Evolutionary conservation across 495 filamentous ascomycete genomes (phyloP).

Genomic region (Lophiostoma macrostomum): DNA sequence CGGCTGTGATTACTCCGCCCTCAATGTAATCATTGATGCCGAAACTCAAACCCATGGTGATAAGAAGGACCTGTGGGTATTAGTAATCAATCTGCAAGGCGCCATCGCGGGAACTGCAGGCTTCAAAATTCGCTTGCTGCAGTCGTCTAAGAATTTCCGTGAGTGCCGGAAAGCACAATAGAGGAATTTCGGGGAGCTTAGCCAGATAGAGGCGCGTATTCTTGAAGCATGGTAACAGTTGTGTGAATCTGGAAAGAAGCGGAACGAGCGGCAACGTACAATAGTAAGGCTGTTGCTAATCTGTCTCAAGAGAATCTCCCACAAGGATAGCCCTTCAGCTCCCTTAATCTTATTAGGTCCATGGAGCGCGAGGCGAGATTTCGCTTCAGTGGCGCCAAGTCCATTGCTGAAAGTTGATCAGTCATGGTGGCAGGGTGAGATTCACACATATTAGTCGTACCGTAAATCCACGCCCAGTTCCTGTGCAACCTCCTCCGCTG

Average conservation of each 20-base stretch:
- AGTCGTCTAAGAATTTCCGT: too few relatives aligned
- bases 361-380: slow-evolving; percentile 29
- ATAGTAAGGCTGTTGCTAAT: slow-evolving; percentile 34
- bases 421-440: neutral
- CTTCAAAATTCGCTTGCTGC: too few relatives aligned
- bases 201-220: too few relatives aligned
- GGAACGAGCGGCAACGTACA: slow-evolving; percentile 3
- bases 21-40: slow-evolving; percentile 33
- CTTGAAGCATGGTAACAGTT: too few relatives aligned
- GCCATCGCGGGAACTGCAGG: too few relatives aligned
- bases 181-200: too few relatives aligned
- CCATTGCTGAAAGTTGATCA: slow-evolving; percentile 24
- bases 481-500: slow-evolving; percentile 21
- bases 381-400: slow-evolving; percentile 26
- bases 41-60: slow-evolving; percentile 32
- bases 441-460: neutral
- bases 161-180: too few relatives aligned
- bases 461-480: slow-evolving; percentile 25
- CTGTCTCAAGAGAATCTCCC: slow-evolving; percentile 36
- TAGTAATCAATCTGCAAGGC: too few relatives aligned
- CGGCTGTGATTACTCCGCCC: slow-evolving; percentile 40
- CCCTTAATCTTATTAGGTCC: slow-evolving; percentile 36
- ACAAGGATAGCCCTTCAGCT: slow-evolving; percentile 36
- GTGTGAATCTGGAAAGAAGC: neutral
- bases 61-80: slow-evolving; percentile 29